These are phyloP conservation scores for Epichloe elymi DNA, from an alignment of 2,329 filamentous ascomycete genomes.

Conservation along the genomic window DNA sequence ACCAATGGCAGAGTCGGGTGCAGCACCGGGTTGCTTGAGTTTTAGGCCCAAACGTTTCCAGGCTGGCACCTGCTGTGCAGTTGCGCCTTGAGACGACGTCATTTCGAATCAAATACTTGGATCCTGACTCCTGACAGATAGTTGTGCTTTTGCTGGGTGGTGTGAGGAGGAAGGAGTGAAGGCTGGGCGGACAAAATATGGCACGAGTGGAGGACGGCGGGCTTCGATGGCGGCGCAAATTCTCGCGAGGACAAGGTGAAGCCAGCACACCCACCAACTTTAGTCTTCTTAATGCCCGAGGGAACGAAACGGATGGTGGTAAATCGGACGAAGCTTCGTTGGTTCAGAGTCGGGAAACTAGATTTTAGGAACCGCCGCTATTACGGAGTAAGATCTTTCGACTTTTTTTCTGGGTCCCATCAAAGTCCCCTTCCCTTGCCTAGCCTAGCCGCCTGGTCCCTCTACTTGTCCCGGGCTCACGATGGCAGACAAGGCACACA, in stretches of 20 bases:
- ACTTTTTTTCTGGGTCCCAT: conserved; percentile 17
- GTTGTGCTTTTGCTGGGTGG: conserved; percentile 4
- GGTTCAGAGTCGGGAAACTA: not conserved
- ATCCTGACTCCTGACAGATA: not conserved
- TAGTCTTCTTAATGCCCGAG: no score
- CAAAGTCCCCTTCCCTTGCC: conserved; percentile 2
- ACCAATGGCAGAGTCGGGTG: conserved; percentile 18
- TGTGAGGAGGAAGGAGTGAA: not conserved
- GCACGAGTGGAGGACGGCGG: not conserved
- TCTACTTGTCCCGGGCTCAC: not conserved
- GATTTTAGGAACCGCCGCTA: not conserved
- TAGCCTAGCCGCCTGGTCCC: conserved; percentile 6
- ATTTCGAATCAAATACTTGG: conserved; percentile 17
- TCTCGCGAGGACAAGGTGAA: not conserved
- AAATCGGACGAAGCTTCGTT: not conserved
- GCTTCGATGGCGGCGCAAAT: not conserved
- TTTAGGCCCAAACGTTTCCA: conserved; percentile 53
- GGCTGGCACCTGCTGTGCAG: conserved; percentile 37
- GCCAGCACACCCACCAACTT: not conserved
- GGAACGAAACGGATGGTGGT: not conserved
- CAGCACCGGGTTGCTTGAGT: conserved; percentile 34
- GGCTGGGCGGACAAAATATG: not conserved
- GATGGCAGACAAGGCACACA: not conserved
- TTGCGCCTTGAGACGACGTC: conserved; percentile 30
- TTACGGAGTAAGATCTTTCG: not conserved